A percentile compares a stretch with the other conserved stretches of the same genome.
These are phyloP conservation scores for Dactylellina sp. DNA, from an alignment of 2,329 filamentous ascomycete genomes.

Conservation along the genomic window DNA sequence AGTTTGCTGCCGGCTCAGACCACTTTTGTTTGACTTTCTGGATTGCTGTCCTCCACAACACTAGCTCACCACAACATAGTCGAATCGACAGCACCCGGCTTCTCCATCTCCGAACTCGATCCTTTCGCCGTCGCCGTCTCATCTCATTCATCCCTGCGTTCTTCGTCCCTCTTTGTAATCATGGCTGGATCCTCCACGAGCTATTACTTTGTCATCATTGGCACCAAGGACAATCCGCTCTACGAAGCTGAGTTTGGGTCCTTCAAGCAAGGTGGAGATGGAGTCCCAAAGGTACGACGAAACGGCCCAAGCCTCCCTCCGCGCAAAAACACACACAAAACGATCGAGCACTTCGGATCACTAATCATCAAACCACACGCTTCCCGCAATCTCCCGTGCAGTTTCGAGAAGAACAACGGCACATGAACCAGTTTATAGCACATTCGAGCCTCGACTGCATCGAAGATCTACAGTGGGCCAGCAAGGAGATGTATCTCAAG, in stretches of 20 bases:
- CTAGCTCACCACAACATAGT: neutral
- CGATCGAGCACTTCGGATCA: constrained; percentile 29
- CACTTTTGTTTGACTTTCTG: constrained; percentile 49
- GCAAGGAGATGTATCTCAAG: constrained; percentile 82
- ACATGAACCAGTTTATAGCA: constrained; percentile 97
- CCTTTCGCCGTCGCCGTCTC: constrained; percentile 27
- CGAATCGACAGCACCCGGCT: neutral
- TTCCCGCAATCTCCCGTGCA: constrained; percentile 50
- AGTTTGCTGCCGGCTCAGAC: constrained; percentile 45
- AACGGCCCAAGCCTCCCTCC: constrained; percentile 1
- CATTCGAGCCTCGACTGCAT: constrained; percentile 94
- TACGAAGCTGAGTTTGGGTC: constrained; percentile 98
- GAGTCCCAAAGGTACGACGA: constrained; percentile 73
- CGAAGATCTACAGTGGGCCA: constrained; percentile 95
- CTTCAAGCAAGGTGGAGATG: constrained; percentile 94
- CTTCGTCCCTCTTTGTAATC: constrained; percentile 9
- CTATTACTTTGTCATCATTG: constrained; percentile 98
- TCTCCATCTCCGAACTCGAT: constrained; percentile 18
- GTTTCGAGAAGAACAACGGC: constrained; percentile 86
- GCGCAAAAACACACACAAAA: constrained; percentile 17
- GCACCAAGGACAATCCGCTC: constrained; percentile 92
- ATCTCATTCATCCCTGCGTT: constrained; percentile 8
- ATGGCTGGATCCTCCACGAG: constrained; percentile 54
- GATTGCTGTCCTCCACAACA: constrained; percentile 21
- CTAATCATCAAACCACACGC: constrained; percentile 45